A percentile compares a stretch with the other conserved stretches of the same genome.
phyloP scores from a whole-genome alignment of 768 basidiomycete genomes.

The Boletus barrowsii region DNA sequence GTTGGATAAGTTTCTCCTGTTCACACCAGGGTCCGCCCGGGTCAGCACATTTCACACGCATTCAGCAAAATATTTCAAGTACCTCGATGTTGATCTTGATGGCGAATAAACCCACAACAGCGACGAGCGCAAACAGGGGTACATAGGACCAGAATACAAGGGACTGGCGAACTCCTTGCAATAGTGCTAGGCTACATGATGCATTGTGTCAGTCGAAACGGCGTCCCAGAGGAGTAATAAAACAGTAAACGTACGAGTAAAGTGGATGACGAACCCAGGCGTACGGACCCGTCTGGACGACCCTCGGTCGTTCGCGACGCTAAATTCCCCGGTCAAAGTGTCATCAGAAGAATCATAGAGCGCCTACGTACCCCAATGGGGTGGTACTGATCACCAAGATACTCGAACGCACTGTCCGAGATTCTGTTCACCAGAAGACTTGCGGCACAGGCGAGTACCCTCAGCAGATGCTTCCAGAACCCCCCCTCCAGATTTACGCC shows the following conservation, averaged over 20 bases:
- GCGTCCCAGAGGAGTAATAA: neutral
- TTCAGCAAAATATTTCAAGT: neutral
- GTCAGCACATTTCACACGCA: too few species aligned
- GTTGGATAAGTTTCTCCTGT: slow-evolving; percentile 8
- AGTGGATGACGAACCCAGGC: slow-evolving; percentile 14
- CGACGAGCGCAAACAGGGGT: neutral
- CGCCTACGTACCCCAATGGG: slow-evolving; percentile 1
- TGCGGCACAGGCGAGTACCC: neutral
- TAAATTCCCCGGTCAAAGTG: neutral
- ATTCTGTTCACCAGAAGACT: neutral
- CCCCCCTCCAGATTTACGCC: neutral
- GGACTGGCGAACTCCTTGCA: neutral
- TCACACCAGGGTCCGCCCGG: too few species aligned
- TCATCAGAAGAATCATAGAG: too few species aligned
- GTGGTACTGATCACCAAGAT: slow-evolving; percentile 8
- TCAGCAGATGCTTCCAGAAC: neutral
- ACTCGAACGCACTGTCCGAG: neutral
- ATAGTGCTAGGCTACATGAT: neutral
- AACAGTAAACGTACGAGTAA: slow-evolving; percentile 1
- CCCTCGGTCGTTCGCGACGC: slow-evolving; percentile 10
- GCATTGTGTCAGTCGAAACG: neutral
- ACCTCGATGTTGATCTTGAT: slow-evolving; percentile 12
- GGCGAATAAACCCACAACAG: neutral
- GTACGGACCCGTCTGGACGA: slow-evolving; percentile 16
- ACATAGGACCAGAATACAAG: slow-evolving; percentile 12